phyloP scores from a whole-genome alignment of 202 grass and related monocot species.

The Eragrostis tef region DNA sequence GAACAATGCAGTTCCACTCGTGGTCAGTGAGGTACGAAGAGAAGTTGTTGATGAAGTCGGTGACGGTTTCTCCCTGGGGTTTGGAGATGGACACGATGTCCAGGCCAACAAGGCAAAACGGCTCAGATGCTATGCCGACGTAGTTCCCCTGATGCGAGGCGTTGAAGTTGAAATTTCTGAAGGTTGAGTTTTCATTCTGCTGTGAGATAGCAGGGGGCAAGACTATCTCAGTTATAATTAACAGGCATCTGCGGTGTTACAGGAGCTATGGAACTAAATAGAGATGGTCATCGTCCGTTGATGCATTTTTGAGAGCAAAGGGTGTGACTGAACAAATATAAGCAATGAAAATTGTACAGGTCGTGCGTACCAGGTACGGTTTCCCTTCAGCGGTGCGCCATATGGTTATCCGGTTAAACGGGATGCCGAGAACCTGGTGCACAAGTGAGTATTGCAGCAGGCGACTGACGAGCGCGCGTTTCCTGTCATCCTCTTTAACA shows the following conservation, averaged over 20 bases:
- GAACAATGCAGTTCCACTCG: no score
- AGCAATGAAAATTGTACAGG: not conserved
- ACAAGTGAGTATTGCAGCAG: constrained; percentile 72
- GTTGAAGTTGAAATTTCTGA: constrained; percentile 76
- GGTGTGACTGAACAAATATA: not conserved
- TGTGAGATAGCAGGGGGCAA: constrained; percentile 41
- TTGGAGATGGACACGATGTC: no score
- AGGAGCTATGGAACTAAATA: no score
- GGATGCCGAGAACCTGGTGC: constrained; percentile 55
- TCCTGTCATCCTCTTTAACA: constrained; percentile 51
- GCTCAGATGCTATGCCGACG: constrained; percentile 77
- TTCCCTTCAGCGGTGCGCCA: constrained; percentile 62
- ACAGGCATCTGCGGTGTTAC: not conserved
- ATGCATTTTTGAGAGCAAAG: no score
- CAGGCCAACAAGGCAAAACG: constrained; percentile 70
- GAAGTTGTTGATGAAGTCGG: no score
- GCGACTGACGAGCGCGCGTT: no score
- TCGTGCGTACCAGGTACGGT: constrained; percentile 61
- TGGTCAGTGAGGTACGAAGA: no score
- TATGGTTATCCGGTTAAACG: constrained; percentile 58
- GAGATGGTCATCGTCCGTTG: no score
- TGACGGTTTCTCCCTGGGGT: no score
- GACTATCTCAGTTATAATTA: no score
- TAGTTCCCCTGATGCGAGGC: constrained; percentile 84
- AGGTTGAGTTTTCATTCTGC: constrained; percentile 27